These are phyloP conservation scores for Plectosphaerella sp. DNA, from an alignment of 2,329 filamentous ascomycete genomes.

Conservation along the genomic window DNA sequence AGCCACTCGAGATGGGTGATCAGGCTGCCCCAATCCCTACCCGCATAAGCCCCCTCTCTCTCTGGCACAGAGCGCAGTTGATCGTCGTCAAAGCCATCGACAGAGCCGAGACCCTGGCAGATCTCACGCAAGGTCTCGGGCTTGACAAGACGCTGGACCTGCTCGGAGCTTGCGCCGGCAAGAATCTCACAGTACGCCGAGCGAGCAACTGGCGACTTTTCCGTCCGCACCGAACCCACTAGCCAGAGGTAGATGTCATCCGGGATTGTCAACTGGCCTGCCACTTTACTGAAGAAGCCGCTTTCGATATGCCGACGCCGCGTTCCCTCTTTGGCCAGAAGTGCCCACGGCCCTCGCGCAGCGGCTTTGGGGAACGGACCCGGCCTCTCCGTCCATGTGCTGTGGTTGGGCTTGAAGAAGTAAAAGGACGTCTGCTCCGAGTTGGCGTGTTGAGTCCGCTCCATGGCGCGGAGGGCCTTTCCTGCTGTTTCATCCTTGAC, in stretches of 20 bases:
- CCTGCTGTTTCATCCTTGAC: slow-evolving; percentile 33
- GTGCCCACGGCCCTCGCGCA: slow-evolving; percentile 37
- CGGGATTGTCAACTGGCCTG: slow-evolving; percentile 38
- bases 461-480: slow-evolving; percentile 43
- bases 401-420: slow-evolving; percentile 41
- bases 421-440: slow-evolving; percentile 34
- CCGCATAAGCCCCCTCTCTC: slow-evolving; percentile 21
- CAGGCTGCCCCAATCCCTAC: slow-evolving; percentile 42
- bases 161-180: slow-evolving; percentile 32
- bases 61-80: slow-evolving; percentile 18
- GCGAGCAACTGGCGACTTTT: slow-evolving; percentile 51
- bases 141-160: slow-evolving; percentile 40
- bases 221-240: slow-evolving; percentile 51
- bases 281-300: slow-evolving; percentile 54
- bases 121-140: slow-evolving; percentile 42
- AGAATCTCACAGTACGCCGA: slow-evolving; percentile 57
- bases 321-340: slow-evolving; percentile 42
- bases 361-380: slow-evolving; percentile 30
- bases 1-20: slow-evolving; percentile 39
- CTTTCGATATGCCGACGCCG: slow-evolving; percentile 58
- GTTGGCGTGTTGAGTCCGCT: slow-evolving; percentile 39
- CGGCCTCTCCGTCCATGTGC: slow-evolving; percentile 15
- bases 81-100: slow-evolving; percentile 33
- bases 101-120: slow-evolving; percentile 56
- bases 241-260: slow-evolving; percentile 66